A percentile compares a stretch with the other conserved stretches of the same genome.
Conservation (phyloP, 163 green algal species). For the Chlamydomonas reinhardtii region DNA sequence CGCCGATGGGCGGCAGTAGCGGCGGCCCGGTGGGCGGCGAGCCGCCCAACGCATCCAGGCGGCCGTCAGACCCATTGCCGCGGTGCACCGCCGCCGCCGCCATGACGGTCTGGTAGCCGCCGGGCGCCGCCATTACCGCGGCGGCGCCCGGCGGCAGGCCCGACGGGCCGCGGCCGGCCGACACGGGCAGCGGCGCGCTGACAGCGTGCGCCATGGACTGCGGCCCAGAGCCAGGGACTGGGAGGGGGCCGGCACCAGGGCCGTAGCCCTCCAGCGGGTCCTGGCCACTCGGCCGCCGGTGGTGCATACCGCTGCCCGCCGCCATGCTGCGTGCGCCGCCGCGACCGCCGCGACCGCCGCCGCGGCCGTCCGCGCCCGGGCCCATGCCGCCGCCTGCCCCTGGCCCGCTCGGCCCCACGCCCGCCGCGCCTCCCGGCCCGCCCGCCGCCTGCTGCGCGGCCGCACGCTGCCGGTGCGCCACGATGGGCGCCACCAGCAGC, state of each 20-base stretch:
- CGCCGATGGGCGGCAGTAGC: conserved; percentile 37
- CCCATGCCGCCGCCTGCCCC: neutral
- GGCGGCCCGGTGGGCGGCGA: neutral
- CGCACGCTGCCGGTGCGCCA: conserved; percentile 9
- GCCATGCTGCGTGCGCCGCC: neutral
- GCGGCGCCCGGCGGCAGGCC: neutral
- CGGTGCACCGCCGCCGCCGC: conserved; percentile 6
- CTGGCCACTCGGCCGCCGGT: neutral
- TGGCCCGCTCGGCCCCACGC: neutral
- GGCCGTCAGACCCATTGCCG: neutral
- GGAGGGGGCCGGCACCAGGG: neutral
- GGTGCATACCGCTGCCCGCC: neutral
- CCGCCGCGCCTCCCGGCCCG: neutral
- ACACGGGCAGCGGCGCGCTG: neutral
- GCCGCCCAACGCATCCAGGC: too few species aligned
- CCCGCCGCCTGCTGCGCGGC: neutral
- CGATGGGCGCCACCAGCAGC: conserved; percentile 37
- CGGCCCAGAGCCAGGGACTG: neutral
- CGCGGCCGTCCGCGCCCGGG: neutral
- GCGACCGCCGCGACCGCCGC: neutral
- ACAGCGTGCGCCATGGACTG: too few species aligned
- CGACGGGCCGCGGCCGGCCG: neutral
- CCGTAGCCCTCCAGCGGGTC: too few species aligned
- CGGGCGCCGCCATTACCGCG: too few species aligned
- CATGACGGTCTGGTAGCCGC: conserved; percentile 28